phyloP scores from a whole-genome alignment of 2,329 filamentous ascomycete genomes.

The Penicillium sclerotiorum region DNA sequence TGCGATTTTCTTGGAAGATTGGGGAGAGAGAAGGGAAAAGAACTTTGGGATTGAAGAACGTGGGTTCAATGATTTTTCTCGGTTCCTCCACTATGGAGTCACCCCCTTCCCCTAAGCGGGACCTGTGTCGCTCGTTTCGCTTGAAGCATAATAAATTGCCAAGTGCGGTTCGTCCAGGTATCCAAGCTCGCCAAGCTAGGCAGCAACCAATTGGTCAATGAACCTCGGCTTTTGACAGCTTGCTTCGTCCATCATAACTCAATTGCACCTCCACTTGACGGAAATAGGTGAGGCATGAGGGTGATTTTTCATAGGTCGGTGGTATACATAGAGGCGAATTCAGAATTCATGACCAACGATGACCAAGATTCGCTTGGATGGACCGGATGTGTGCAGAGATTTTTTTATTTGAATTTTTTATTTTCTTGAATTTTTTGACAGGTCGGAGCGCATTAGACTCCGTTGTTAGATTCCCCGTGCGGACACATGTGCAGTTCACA shows the following conservation, averaged over 20 bases:
- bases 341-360: too few species aligned
- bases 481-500: too few species aligned
- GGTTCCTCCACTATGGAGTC: too few species aligned
- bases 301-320: not conserved
- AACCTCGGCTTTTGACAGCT: conserved; percentile 17
- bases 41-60: not conserved
- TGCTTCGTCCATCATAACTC: not conserved
- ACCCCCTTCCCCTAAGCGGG: too few species aligned
- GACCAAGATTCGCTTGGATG: too few species aligned
- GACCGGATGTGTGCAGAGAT: too few species aligned
- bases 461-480: too few species aligned
- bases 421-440: too few species aligned
- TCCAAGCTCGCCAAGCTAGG: conserved; percentile 17
- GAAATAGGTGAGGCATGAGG: conserved; percentile 3
- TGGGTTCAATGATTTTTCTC: not conserved
- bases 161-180: conserved; percentile 4
- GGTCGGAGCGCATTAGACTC: too few species aligned
- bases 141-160: conserved; percentile 5
- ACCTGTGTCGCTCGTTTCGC: not conserved
- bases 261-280: not conserved
- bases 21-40: not conserved
- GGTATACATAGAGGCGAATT: too few species aligned
- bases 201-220: conserved; percentile 13
- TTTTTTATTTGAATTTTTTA: too few species aligned
- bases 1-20: not conserved